Conservation (phyloP, 2,329 filamentous ascomycete genomes). For the Endocalyx cinctus region DNA sequence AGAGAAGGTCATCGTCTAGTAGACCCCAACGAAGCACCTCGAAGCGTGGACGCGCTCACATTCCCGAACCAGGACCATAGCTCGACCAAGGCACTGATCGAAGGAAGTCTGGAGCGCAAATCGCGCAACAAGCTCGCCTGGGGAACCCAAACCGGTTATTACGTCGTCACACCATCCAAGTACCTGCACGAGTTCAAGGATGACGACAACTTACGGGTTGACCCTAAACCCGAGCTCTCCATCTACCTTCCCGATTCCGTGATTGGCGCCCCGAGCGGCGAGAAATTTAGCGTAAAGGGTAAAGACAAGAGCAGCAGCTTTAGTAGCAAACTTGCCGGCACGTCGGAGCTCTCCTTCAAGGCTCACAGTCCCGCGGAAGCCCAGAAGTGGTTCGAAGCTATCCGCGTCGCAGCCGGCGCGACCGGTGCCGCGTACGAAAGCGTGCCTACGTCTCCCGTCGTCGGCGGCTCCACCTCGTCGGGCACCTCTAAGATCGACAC, state of each 20-base stretch:
- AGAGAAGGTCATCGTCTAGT: constrained; percentile 71
- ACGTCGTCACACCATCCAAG: constrained; percentile 81
- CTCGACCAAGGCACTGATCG: constrained; percentile 76
- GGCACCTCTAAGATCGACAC: constrained; percentile 23
- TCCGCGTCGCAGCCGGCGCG: constrained; percentile 56
- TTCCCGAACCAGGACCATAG: constrained; percentile 89
- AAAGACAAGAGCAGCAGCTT: constrained; percentile 83
- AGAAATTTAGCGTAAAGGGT: constrained; percentile 92
- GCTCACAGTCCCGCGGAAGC: constrained; percentile 77
- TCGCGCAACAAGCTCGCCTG: constrained; percentile 76
- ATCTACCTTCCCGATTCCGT: constrained; percentile 89
- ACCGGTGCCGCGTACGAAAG: constrained; percentile 33
- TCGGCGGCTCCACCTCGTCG: constrained; percentile 14
- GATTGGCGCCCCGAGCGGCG: constrained; percentile 65
- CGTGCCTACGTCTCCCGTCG: constrained; percentile 29
- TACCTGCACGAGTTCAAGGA: constrained; percentile 97
- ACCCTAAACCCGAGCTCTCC: constrained; percentile 79
- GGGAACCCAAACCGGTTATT: constrained; percentile 77
- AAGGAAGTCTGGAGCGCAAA: constrained; percentile 86
- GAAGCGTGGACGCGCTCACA: constrained; percentile 65
- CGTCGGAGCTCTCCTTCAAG: constrained; percentile 80
- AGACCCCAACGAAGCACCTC: constrained; percentile 69
- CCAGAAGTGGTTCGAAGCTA: constrained; percentile 76
- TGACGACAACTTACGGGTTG: constrained; percentile 65
- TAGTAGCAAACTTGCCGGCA: constrained; percentile 74